Evolutionary conservation across 352 stramenopile genomes (phyloP), one percentile per base, ranked within the genome.

Genomic region (Thraustotheca clavata): DNA sequence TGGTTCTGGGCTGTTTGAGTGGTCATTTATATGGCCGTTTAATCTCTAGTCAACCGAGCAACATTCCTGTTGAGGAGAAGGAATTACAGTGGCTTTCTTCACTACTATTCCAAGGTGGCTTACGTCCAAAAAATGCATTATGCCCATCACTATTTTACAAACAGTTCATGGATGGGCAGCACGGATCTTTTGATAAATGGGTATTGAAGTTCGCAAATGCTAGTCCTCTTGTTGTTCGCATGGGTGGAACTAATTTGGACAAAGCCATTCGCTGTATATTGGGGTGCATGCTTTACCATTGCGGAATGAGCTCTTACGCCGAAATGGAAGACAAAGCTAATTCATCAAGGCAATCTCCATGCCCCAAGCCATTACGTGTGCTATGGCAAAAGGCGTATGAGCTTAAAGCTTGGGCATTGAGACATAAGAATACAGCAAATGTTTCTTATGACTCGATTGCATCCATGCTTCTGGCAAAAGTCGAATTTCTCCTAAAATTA

Each of bases 371-470:
- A 8, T 41, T 63, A 5, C 55, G 55, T 4, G 27, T 55, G 38
- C 14, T 63, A 18, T 63, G 55, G 55, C 55, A 63, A 63, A 63
- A 63, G 26, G 55, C 55, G 7, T 33, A 49, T 20, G 55, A 63
- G 38, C 38, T 63, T 16, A 63, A 63, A 27, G 34, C 55, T 9
- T 63, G 34, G 33, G 55, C 55, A 0, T 41, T 63, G 0, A 20
- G 55, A 7, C 39, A 40, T 2, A 63, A 63, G 18, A 63, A 46
- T 16, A 33, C 33, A 6, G 11, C 33, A 8, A 31, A 35, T 3
- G 26, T 39, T 4, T 29, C 35, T 26, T 63, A 63, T 41, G 55
- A 63, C 34, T 38, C 11, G 14, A 50, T 63, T n/a, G 55, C 55
- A 3, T 26, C 35, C 6, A 33, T 24, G 55, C 39, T 63, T 14